Conservation (phyloP, 768 basidiomycete genomes). For the Suillus luteus region DNA sequence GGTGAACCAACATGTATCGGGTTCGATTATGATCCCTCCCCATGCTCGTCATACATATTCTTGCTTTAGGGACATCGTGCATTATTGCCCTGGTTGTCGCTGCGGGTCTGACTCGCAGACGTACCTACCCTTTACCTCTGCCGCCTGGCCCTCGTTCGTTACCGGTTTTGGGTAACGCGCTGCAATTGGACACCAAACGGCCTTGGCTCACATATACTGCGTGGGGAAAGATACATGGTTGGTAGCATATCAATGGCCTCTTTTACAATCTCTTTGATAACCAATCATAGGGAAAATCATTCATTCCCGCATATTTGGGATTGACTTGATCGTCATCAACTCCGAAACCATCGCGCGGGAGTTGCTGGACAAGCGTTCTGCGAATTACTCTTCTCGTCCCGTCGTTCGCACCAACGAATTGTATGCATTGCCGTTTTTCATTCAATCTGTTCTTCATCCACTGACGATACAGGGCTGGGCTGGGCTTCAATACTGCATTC, state of each 20-base stretch:
- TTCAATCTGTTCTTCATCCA: background rate
- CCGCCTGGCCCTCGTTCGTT: constrained; percentile 51
- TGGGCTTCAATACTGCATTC: constrained; percentile 4
- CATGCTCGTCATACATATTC: background rate
- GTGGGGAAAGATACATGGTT: constrained; percentile 48
- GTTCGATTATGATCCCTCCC: background rate
- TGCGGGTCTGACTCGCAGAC: background rate
- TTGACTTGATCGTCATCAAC: constrained; percentile 35
- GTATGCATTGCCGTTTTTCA: background rate
- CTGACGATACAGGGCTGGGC: background rate
- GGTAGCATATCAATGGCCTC: constrained; percentile 15
- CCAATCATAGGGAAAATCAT: constrained; percentile 29
- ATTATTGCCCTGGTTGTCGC: background rate
- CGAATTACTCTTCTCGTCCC: constrained; percentile 41
- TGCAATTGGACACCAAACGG: constrained; percentile 45
- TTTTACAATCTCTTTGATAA: background rate
- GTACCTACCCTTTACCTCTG: constrained; percentile 14
- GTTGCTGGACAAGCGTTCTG: constrained; percentile 41
- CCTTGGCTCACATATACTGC: constrained; percentile 44
- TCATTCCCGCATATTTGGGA: constrained; percentile 30
- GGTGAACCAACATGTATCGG: constrained; percentile 9
- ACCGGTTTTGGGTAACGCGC: constrained; percentile 51
- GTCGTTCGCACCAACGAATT: constrained; percentile 3
- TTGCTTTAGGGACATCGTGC: background rate
- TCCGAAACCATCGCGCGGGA: constrained; percentile 35